Evolutionary conservation across 2,329 filamentous ascomycete species (phyloP).

Genomic region (Paramyrothecium sp.): DNA sequence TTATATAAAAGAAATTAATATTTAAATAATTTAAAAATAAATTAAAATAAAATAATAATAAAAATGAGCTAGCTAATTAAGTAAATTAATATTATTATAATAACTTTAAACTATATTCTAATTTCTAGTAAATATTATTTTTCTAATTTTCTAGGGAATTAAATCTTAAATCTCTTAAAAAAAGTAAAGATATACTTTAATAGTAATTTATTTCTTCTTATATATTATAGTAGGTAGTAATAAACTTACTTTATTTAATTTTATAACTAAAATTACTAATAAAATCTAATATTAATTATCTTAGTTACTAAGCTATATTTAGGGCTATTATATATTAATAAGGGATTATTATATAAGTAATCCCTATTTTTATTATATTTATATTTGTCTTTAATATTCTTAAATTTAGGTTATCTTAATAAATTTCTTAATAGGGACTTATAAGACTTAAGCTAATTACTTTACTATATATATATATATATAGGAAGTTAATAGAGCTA

Average conservation of each 20-base stretch:
- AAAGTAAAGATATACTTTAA: not conserved
- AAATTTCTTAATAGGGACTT: no score
- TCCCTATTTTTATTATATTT: not conserved
- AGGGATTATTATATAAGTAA: constrained; percentile 1
- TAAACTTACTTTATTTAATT: not conserved
- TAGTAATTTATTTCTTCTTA: not conserved
- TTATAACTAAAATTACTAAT: not conserved
- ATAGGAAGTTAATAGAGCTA: no score
- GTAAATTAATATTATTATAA: not conserved
- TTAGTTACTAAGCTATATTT: not conserved
- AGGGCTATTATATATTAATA: not conserved
- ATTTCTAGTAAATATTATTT: not conserved
- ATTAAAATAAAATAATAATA: not conserved
- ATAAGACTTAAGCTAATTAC: no score
- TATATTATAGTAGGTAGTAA: not conserved
- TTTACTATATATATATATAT: no score
- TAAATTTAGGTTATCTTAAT: no score
- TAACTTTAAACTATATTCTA: no score
- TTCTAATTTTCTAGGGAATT: not conserved
- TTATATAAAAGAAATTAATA: not conserved
- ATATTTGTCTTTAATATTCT: not conserved
- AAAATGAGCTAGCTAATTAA: not conserved
- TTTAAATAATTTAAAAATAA: not conserved
- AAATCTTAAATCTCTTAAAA: not conserved
- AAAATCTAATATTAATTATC: not conserved